phyloP scores from a whole-genome alignment of 2,329 filamentous ascomycete species.

The Lasiodiplodia citricola region DNA sequence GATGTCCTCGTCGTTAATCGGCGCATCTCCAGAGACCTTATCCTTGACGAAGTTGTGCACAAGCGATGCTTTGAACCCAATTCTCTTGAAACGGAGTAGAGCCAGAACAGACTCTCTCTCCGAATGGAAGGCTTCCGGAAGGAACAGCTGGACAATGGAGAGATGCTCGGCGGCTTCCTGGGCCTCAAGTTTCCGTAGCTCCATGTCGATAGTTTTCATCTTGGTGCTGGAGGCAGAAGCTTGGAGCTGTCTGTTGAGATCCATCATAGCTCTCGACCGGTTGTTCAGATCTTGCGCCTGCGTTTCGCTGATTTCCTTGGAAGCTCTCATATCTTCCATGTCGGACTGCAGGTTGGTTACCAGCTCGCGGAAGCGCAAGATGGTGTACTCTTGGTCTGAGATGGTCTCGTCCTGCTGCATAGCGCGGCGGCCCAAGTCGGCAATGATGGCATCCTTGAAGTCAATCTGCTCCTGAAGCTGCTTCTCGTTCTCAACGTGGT shows the following conservation, averaged over 20 bases:
- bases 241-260: slow-evolving; percentile 93
- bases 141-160: slow-evolving; percentile 84
- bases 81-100: slow-evolving; percentile 82
- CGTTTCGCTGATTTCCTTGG: slow-evolving; percentile 88
- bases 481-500: slow-evolving; percentile 90
- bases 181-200: slow-evolving; percentile 83
- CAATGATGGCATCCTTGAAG: slow-evolving; percentile 80
- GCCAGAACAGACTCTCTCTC: slow-evolving; percentile 83
- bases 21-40: slow-evolving; percentile 67
- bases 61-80: slow-evolving; percentile 85
- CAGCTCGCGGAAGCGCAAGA: slow-evolving; percentile 86
- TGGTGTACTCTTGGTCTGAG: slow-evolving; percentile 87
- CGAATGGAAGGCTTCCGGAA: slow-evolving; percentile 27
- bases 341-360: slow-evolving; percentile 85
- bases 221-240: slow-evolving; percentile 89
- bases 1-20: slow-evolving; percentile 76
- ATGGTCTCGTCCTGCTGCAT: slow-evolving; percentile 78
- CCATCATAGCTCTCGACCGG: slow-evolving; percentile 92
- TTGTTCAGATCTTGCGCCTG: slow-evolving; percentile 90
- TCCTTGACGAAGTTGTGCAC: slow-evolving; percentile 81
- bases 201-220: slow-evolving; percentile 91
- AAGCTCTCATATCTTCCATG: slow-evolving; percentile 89
- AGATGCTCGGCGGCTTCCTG: slow-evolving; percentile 89
- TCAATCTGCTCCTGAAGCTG: slow-evolving; percentile 94
- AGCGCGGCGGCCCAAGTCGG: slow-evolving; percentile 77